These are phyloP conservation scores for Diplotaxis tenuifolia DNA, from an alignment of 345 rosid species.

Conservation along the genomic window DNA sequence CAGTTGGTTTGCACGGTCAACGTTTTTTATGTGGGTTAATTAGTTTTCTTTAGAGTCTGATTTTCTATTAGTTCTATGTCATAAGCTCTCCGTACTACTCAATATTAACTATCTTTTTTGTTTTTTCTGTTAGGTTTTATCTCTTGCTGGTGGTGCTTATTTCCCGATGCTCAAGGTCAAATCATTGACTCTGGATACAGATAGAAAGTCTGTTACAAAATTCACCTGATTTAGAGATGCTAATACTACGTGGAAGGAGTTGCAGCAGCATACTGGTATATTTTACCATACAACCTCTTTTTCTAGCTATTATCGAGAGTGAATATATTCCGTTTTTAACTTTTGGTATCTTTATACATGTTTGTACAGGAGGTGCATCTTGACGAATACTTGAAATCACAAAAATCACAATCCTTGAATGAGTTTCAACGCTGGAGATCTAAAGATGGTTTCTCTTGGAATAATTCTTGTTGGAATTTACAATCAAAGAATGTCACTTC, in stretches of 20 bases:
- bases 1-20: background rate
- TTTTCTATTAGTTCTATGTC: background rate
- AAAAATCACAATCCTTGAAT: background rate
- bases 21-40: too few species aligned
- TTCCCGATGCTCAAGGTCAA: background rate
- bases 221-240: conserved; percentile 4
- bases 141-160: background rate
- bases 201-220: background rate
- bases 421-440: background rate
- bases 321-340: background rate
- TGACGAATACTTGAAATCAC: background rate
- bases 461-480: background rate
- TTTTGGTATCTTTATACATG: background rate
- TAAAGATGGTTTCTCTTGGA: background rate
- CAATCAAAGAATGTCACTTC: background rate
- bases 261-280: background rate
- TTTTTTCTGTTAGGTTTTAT: background rate
- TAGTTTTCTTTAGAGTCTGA: too few species aligned
- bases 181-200: background rate
- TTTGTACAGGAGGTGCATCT: background rate
- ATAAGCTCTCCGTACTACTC: background rate
- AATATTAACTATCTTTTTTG: background rate
- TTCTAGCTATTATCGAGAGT: background rate
- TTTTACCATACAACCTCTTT: background rate
- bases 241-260: background rate